These are phyloP conservation scores for Kazachstania sp. DNA, from an alignment of 1,139 yeast genomes.

Conservation along the genomic window DNA sequence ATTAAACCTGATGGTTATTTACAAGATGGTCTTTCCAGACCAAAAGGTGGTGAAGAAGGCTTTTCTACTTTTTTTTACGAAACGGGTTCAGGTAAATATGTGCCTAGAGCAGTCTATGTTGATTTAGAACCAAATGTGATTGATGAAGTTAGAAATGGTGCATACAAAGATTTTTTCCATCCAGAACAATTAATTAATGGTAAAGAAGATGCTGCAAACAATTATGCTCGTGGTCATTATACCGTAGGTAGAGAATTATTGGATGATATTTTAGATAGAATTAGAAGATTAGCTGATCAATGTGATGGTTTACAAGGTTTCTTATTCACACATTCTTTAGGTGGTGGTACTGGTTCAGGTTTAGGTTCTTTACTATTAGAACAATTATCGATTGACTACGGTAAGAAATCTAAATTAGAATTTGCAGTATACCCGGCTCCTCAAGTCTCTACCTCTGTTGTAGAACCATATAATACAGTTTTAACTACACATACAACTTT, in stretches of 20 bases:
- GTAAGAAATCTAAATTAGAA: constrained; percentile 92
- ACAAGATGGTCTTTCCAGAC: constrained; percentile 66
- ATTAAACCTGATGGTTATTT: constrained; percentile 79
- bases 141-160: constrained; percentile 94
- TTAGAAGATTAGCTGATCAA: constrained; percentile 94
- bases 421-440: constrained; percentile 99
- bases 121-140: constrained; percentile 97
- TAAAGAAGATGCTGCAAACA: constrained; percentile 98
- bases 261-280: constrained; percentile 90
- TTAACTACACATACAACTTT: constrained; percentile 93
- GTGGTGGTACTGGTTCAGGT: constrained; percentile 99
- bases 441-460: constrained; percentile 92
- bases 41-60: constrained; percentile 88
- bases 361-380: constrained; percentile 91
- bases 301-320: constrained; percentile 98
- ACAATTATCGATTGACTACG: constrained; percentile 86
- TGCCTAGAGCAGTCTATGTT: constrained; percentile 94
- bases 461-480: constrained; percentile 96
- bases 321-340: constrained; percentile 91
- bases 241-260: constrained; percentile 93
- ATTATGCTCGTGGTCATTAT: constrained; percentile 98
- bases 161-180: constrained; percentile 85
- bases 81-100: constrained; percentile 94
- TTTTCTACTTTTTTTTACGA: constrained; percentile 94
- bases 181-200: constrained; percentile 97